phyloP scores from a whole-genome alignment of 805 yeast genomes.

The Hanseniaspora singularis region DNA sequence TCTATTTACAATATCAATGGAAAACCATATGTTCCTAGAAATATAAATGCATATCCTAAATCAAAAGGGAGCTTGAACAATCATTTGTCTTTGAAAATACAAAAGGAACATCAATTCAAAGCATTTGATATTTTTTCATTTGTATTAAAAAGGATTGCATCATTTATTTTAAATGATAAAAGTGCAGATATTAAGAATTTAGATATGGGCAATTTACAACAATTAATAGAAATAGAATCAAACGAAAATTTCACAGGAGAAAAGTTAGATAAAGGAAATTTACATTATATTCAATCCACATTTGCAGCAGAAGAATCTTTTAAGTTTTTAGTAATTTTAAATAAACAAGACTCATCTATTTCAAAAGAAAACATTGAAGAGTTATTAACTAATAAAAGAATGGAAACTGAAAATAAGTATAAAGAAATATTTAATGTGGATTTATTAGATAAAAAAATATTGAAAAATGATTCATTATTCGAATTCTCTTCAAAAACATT shows the following conservation, averaged over 20 bases:
- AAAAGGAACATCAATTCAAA: conserved; percentile 62
- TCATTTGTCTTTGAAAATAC: conserved; percentile 57
- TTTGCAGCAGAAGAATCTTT: conserved; percentile 49
- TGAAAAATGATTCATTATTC: conserved; percentile 31
- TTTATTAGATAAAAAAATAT: no score
- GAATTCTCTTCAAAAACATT: conserved; percentile 65
- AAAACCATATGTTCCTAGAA: conserved; percentile 19
- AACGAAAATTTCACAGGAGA: conserved; percentile 21
- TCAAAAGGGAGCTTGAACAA: conserved; percentile 51
- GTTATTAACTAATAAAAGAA: conserved; percentile 18
- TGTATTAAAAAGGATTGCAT: conserved; percentile 57
- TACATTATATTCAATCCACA: conserved; percentile 67
- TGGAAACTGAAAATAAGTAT: conserved; percentile 42
- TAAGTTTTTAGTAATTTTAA: conserved; percentile 61
- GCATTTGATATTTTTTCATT: conserved; percentile 66
- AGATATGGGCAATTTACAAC: conserved; percentile 35
- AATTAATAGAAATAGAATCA: conserved; percentile 40
- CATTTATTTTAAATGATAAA: conserved; percentile 27
- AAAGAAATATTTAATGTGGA: conserved; percentile 22
- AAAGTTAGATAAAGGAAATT: conserved; percentile 50
- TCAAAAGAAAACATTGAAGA: conserved; percentile 31
- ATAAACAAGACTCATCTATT: conserved; percentile 32
- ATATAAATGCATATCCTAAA: conserved; percentile 25
- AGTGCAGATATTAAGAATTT: conserved; percentile 23
- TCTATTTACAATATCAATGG: conserved; percentile 46